Evolutionary conservation across 1,284 basidiomycete genomes (phyloP), one percentile per base, ranked within the genome.

Genomic region (Trichosporon inkin): DNA sequence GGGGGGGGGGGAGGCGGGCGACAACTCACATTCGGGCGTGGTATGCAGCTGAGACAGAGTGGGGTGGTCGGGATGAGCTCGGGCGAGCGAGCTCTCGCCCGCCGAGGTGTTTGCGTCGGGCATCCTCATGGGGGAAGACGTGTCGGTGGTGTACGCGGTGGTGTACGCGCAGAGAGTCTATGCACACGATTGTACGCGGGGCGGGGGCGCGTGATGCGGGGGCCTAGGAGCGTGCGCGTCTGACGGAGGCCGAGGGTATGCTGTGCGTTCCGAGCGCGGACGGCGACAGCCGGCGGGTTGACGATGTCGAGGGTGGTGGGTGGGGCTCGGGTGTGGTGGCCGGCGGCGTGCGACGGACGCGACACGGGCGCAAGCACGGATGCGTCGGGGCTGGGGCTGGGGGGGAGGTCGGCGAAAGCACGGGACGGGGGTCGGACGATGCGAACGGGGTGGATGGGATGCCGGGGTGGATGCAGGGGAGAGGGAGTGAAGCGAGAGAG

Each of bases 21-120:
- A 39, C 17, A n/a, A 61, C 60, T 61, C 38, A 63, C 62, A 40
- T 16, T 57, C 32, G 11, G 56, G 41, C 4, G 56, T 40, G 3
- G 57, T 57, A 36, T 59, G 35, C 8, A 65, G 40, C 40, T 62
- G 60, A 14, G 61, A 14, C n/a, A 65, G 56, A 14, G 58, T 62
- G 6, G 63, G 61, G n/a, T 65, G 61, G 56, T 62, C 61, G 10
- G 61, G 63, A 38, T 62, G 63, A 19, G 63, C 56, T 14, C 58
- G 55, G 10, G 61, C 57, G 24, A 65, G 61, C 1, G 63, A 64
- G 57, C 61, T 62, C 32, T 56, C 47, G 28, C 41, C 52, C 16
- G 57, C 35, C 37, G 10, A 17, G 22, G 39, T 47, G n/a, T 22
- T 53, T 19, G 51, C 36, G 19, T 16, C 19, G 41, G 32, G 32